phyloP scores from a whole-genome alignment of 2,329 filamentous ascomycete species.

The Botrytis fabae region DNA sequence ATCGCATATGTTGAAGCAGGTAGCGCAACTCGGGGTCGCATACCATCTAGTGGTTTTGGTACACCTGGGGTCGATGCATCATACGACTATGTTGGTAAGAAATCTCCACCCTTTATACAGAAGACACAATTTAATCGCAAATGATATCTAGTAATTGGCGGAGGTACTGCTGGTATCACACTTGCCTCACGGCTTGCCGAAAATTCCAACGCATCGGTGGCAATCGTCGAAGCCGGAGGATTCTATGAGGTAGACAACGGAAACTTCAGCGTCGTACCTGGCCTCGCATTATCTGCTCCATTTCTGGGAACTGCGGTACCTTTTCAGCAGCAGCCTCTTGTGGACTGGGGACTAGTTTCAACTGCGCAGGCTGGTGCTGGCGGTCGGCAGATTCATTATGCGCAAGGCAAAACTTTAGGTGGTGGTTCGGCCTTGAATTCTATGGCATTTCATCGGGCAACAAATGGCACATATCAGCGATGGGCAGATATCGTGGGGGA shows the following conservation, averaged over 20 bases:
- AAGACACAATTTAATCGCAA: too few relatives aligned
- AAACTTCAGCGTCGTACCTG: conserved; percentile 19
- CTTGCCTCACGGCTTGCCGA: conserved; percentile 27
- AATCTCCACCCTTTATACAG: too few relatives aligned
- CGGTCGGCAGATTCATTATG: conserved; percentile 22
- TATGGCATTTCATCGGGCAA: background rate
- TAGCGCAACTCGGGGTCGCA: too few relatives aligned
- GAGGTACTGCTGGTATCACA: conserved; percentile 27
- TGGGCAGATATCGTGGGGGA: conserved; percentile 48
- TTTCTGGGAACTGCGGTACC: background rate
- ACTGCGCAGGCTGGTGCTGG: conserved; percentile 17
- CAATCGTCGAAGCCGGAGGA: conserved; percentile 30
- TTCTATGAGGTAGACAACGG: conserved; percentile 28
- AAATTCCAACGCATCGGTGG: conserved; percentile 19
- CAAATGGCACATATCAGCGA: conserved; percentile 40
- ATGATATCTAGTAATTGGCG: conserved; percentile 21
- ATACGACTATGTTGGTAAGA: conserved; percentile 9
- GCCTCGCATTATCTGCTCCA: too few relatives aligned
- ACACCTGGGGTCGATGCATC: conserved; percentile 8
- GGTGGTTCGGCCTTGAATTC: conserved; percentile 31
- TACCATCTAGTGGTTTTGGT: background rate
- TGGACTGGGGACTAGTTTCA: conserved; percentile 27
- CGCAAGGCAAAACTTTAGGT: conserved; percentile 42
- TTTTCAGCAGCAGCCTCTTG: conserved; percentile 4
- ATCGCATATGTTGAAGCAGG: too few relatives aligned